Evolutionary conservation across 345 rosid species (phyloP).

Genomic region (Lagerstroemia speciosa): DNA sequence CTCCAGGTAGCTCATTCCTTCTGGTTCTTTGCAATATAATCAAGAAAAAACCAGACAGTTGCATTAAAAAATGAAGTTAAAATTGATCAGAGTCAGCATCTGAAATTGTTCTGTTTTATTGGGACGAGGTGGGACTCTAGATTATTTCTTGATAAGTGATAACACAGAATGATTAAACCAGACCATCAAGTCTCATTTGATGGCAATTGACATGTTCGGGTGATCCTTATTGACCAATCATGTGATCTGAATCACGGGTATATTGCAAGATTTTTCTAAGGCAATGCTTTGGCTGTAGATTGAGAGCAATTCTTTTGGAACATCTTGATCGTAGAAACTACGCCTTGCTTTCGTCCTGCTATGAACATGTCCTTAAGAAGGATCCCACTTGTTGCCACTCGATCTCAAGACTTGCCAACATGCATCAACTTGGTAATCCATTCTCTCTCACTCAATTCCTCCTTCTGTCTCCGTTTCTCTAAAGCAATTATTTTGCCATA

Average conservation of each 20-base stretch:
- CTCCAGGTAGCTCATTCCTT: conserved; percentile 43
- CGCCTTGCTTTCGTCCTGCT: conserved; percentile 30
- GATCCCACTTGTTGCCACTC: conserved; percentile 56
- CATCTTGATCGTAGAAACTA: conserved; percentile 32
- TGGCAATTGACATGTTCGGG: background rate
- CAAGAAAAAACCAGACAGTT: background rate
- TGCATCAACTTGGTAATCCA: conserved; percentile 46
- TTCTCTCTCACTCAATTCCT: background rate
- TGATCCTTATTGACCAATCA: background rate
- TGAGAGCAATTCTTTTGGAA: conserved; percentile 51
- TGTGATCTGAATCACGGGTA: too few species aligned
- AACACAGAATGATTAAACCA: background rate
- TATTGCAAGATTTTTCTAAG: background rate
- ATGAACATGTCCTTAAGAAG: conserved; percentile 57
- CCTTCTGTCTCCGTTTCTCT: background rate
- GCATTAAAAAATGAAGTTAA: background rate
- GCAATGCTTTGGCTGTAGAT: conserved; percentile 28
- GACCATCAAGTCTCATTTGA: background rate
- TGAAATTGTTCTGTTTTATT: background rate
- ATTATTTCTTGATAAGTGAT: background rate
- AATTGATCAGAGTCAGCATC: background rate
- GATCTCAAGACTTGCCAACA: conserved; percentile 46
- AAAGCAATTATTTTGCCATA: background rate
- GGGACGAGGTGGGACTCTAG: background rate
- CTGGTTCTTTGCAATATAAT: background rate